Percentiles rank a stretch among this genome's conserved stretches.
Conservation (phyloP, 345 rosid genomes). For the Salix koriyanagi region DNA sequence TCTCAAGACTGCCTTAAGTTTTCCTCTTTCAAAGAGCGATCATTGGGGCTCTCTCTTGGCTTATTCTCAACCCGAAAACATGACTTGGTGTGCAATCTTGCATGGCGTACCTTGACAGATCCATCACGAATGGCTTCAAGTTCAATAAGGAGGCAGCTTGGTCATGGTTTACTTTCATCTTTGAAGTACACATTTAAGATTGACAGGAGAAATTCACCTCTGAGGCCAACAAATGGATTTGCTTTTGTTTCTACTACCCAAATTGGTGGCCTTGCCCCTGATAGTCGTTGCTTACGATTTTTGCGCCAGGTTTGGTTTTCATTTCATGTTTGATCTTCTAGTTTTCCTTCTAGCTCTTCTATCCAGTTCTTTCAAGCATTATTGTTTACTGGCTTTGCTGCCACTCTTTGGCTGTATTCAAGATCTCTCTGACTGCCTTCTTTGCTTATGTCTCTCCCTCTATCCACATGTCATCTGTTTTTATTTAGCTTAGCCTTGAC, state of each 20-base stretch:
- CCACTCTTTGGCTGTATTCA: background rate
- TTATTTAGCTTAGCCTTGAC: background rate
- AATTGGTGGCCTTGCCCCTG: conserved; percentile 88
- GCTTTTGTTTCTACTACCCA: conserved; percentile 73
- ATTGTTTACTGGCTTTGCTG: background rate
- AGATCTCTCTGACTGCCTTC: background rate
- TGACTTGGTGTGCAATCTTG: conserved; percentile 67
- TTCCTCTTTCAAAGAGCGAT: conserved; percentile 77
- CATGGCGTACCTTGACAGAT: conserved; percentile 74
- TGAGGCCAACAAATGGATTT: conserved; percentile 83
- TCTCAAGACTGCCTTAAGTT: conserved; percentile 84
- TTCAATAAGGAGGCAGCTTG: conserved; percentile 80
- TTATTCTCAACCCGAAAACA: conserved; percentile 61
- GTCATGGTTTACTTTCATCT: conserved; percentile 72
- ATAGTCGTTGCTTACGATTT: conserved; percentile 72
- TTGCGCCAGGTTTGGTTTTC: conserved; percentile 64
- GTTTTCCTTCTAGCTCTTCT: background rate
- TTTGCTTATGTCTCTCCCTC: background rate
- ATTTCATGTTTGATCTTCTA: background rate
- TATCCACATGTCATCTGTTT: background rate
- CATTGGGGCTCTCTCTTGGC: conserved; percentile 81
- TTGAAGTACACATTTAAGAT: conserved; percentile 67
- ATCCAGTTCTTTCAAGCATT: background rate
- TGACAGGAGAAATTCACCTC: conserved; percentile 68
- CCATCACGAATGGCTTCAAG: conserved; percentile 65